Conservation (phyloP, 108 stramenopile species). For the Parmales sp. region DNA sequence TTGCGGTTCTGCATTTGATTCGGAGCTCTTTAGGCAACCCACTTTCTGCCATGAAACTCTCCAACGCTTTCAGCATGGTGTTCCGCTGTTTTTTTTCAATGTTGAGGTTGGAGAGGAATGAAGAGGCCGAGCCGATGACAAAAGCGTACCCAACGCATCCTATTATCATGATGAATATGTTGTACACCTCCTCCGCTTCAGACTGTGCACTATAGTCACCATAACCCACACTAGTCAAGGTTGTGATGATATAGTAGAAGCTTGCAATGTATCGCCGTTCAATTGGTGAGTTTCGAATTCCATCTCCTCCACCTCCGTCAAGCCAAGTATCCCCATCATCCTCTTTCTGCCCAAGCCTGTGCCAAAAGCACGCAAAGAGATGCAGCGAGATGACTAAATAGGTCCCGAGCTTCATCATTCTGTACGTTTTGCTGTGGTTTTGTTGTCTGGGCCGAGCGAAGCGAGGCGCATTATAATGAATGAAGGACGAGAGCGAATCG, state of each 20-base stretch:
- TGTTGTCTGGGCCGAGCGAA: too few species aligned
- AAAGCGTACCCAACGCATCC: constrained; percentile 12
- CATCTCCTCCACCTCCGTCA: too few species aligned
- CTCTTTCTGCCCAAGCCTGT: too few species aligned
- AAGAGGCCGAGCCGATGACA: not conserved
- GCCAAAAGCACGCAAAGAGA: too few species aligned
- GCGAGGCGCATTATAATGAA: too few species aligned
- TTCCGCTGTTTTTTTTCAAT: not conserved
- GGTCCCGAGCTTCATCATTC: too few species aligned
- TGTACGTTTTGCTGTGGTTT: too few species aligned
- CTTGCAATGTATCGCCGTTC: too few species aligned
- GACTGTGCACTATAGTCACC: not conserved
- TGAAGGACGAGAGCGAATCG: too few species aligned
- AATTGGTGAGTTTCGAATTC: too few species aligned
- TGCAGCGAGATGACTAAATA: too few species aligned
- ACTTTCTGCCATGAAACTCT: not conserved
- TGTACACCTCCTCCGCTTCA: not conserved
- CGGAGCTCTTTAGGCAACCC: not conserved
- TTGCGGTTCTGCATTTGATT: not conserved
- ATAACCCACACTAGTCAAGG: not conserved
- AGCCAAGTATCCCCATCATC: too few species aligned
- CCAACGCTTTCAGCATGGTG: not conserved
- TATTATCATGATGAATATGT: constrained; percentile 7
- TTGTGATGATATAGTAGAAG: not conserved
- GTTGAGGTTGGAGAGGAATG: constrained; percentile 5